Conservation (phyloP, 169 alveolate genomes). For the Besnoitia besnoiti region DNA sequence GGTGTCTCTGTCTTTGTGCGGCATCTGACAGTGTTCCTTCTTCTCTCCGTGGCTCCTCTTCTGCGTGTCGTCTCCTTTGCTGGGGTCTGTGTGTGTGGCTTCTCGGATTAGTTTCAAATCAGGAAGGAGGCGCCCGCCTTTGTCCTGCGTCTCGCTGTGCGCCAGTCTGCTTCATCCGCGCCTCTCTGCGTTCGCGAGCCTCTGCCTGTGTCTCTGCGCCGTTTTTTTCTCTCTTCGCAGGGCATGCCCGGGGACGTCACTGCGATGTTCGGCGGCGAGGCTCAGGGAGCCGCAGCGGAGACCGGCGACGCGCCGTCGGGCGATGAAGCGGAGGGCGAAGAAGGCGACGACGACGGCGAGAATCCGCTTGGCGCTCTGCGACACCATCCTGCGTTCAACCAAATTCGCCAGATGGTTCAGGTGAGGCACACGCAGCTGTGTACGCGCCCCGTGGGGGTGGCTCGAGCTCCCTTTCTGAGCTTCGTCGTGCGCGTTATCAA, state of each 20-base stretch:
- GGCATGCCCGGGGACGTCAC: constrained; percentile 21
- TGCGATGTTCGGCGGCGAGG: constrained; percentile 11
- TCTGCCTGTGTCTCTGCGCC: not conserved
- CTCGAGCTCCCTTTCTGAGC: not conserved
- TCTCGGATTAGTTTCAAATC: no score
- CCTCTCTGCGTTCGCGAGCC: not conserved
- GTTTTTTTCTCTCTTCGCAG: not conserved
- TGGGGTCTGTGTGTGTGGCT: no score
- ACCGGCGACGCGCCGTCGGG: not conserved
- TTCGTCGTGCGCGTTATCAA: not conserved
- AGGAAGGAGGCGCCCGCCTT: not conserved
- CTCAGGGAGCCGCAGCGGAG: constrained; percentile 56
- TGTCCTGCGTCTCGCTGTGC: not conserved
- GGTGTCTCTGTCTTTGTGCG: no score
- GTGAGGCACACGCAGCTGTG: no score
- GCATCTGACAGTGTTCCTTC: not conserved
- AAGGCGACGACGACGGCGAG: not conserved
- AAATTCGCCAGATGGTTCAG: constrained; percentile 80
- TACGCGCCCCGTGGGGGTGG: no score
- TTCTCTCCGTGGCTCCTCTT: not conserved
- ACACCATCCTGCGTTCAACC: constrained; percentile 85
- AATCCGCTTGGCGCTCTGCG: constrained; percentile 72
- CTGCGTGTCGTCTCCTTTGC: not conserved
- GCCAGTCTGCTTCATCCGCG: not conserved
- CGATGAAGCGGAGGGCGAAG: not conserved